phyloP scores from a whole-genome alignment of 2,329 filamentous ascomycete genomes.

The Ophiocordyceps unilateralis region DNA sequence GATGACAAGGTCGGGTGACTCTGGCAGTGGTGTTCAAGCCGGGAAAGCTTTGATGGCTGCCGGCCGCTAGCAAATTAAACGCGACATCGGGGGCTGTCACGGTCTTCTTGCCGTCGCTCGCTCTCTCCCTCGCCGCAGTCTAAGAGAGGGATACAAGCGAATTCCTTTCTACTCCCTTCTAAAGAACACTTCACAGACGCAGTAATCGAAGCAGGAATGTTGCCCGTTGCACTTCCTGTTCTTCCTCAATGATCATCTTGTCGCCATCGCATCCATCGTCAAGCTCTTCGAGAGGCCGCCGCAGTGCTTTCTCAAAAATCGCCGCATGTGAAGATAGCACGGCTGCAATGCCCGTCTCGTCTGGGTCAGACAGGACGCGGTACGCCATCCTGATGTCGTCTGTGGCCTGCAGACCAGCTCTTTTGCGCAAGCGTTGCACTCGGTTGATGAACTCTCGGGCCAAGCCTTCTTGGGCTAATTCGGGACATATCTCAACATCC shows the following conservation, averaged over 20 bases:
- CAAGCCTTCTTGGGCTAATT: constrained; percentile 74
- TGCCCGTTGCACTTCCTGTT: constrained; percentile 72
- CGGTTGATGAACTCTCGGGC: constrained; percentile 87
- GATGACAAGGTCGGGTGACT: too few relatives aligned
- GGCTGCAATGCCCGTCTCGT: constrained; percentile 52
- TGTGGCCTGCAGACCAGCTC: constrained; percentile 74
- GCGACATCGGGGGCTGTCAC: too few relatives aligned
- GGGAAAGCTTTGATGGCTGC: too few relatives aligned
- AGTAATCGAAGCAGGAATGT: constrained; percentile 62
- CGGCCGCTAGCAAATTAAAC: too few relatives aligned
- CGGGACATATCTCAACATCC: constrained; percentile 66
- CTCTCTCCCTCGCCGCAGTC: background rate
- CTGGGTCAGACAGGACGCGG: constrained; percentile 60
- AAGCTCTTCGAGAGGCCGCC: constrained; percentile 50
- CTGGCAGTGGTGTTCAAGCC: too few relatives aligned
- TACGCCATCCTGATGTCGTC: constrained; percentile 97
- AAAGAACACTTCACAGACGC: constrained; percentile 38
- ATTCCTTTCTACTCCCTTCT: background rate
- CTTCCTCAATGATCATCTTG: constrained; percentile 56
- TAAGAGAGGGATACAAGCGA: too few relatives aligned
- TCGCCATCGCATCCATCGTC: constrained; percentile 8
- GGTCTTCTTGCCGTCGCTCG: background rate
- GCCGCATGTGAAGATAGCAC: constrained; percentile 52
- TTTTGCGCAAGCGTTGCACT: constrained; percentile 84
- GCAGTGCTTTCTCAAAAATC: constrained; percentile 59